Evolutionary conservation across 306 rosid genomes (phyloP).

Genomic region (Cyclanthera cordifolia): DNA sequence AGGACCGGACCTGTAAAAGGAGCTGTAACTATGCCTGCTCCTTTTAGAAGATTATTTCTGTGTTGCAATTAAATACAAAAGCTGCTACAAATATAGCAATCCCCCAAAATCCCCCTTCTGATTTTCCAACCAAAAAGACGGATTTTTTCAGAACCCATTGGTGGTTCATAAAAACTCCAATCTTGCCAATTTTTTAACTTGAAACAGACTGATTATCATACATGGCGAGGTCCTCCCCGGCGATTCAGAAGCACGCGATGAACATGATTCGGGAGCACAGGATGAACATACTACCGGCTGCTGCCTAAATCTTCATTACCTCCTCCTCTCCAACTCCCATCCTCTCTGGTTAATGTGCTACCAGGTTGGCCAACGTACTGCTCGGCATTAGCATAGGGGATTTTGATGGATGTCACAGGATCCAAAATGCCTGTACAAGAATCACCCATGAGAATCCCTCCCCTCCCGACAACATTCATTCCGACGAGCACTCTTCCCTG

Average conservation of each 20-base stretch:
- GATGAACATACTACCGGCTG: slow-evolving; percentile 40
- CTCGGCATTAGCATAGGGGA: slow-evolving; percentile 63
- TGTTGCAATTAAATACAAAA: slow-evolving; percentile 68
- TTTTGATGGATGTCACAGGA: slow-evolving; percentile 81
- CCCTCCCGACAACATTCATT: slow-evolving; percentile 60
- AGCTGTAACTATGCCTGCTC: slow-evolving; percentile 4
- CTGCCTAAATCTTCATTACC: slow-evolving; percentile 51
- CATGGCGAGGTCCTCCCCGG: not conserved
- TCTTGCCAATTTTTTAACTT: not conserved
- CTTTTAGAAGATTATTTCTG: slow-evolving; percentile 62
- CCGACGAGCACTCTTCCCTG: slow-evolving; percentile 66
- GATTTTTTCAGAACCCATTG: slow-evolving; percentile 12
- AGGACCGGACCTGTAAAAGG: not conserved
- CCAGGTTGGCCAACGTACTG: slow-evolving; percentile 47
- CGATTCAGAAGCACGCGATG: not conserved
- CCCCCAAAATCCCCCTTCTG: slow-evolving; percentile 44
- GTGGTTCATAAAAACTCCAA: not conserved
- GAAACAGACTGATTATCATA: slow-evolving; percentile 7
- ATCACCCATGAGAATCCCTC: slow-evolving; percentile 59
- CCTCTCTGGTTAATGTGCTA: slow-evolving; percentile 24
- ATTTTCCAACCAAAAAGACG: slow-evolving; percentile 1
- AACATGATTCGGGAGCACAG: slow-evolving; percentile 7
- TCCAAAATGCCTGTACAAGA: slow-evolving; percentile 65
- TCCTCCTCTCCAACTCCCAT: slow-evolving; percentile 54
- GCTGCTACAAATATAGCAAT: slow-evolving; percentile 60